A percentile compares a stretch with the other conserved stretches of the same genome.
Conservation (phyloP, 805 yeast species). For the Zygosaccharomyces gambellarensis region DNA sequence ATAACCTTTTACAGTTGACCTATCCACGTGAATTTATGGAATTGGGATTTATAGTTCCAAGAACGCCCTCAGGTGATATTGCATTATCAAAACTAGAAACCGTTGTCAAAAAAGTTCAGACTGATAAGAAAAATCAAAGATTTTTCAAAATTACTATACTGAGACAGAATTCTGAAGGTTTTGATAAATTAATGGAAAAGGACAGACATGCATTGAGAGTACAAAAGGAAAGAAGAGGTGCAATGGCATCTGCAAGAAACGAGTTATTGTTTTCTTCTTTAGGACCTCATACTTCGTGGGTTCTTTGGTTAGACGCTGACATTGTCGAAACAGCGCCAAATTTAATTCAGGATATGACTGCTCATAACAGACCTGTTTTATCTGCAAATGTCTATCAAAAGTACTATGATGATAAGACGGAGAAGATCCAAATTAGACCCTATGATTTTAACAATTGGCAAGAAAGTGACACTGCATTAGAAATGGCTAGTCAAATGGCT, state of each 20-base stretch:
- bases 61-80: constrained; percentile 72
- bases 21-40: constrained; percentile 85
- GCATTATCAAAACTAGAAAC: constrained; percentile 68
- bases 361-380: constrained; percentile 79
- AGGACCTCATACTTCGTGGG: constrained; percentile 90
- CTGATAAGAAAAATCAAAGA: constrained; percentile 54
- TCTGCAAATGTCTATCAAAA: constrained; percentile 94
- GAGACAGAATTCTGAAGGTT: constrained; percentile 82
- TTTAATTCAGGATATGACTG: constrained; percentile 79
- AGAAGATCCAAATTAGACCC: constrained; percentile 62
- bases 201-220: constrained; percentile 84
- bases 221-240: constrained; percentile 82
- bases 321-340: constrained; percentile 82
- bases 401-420: constrained; percentile 55
- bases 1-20: constrained; percentile 62
- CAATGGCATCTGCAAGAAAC: constrained; percentile 93
- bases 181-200: constrained; percentile 71
- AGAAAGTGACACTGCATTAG: constrained; percentile 73
- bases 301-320: constrained; percentile 94
- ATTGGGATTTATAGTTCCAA: constrained; percentile 87
- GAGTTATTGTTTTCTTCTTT: constrained; percentile 83
- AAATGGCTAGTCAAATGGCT: constrained; percentile 62
- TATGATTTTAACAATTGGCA: constrained; percentile 97
- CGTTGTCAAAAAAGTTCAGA: constrained; percentile 70
- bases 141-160: constrained; percentile 82